Evolutionary conservation across 2,329 filamentous ascomycete genomes (phyloP).

Genomic region (Cadophora luteo-olivacea): DNA sequence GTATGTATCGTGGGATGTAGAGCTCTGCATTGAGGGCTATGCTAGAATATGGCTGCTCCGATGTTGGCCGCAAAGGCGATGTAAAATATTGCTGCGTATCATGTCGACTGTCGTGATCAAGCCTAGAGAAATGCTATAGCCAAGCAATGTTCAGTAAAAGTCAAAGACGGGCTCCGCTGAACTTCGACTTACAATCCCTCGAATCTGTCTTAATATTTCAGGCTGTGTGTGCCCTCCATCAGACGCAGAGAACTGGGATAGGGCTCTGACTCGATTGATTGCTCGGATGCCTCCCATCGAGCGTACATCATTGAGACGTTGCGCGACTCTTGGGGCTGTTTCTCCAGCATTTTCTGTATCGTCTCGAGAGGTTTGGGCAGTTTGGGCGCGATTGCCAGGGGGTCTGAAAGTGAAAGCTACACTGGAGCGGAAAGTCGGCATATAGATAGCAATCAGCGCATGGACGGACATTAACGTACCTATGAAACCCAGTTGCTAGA

Average conservation of each 20-base stretch:
- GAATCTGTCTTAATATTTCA: neutral
- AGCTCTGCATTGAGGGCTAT: too few relatives aligned
- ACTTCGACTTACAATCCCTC: neutral
- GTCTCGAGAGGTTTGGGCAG: neutral
- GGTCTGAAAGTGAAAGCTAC: constrained; percentile 6
- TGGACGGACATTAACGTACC: neutral
- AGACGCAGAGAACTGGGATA: constrained; percentile 7
- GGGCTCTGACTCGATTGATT: neutral
- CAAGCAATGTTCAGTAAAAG: neutral
- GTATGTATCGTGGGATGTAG: constrained; percentile 8
- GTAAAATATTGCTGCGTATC: constrained; percentile 16
- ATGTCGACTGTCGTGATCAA: neutral
- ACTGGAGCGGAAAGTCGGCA: neutral
- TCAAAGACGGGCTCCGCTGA: neutral
- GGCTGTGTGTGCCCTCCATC: constrained; percentile 16
- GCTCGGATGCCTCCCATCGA: neutral
- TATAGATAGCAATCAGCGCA: neutral
- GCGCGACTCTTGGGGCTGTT: neutral
- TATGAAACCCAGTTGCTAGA: constrained; percentile 12
- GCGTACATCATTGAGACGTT: neutral
- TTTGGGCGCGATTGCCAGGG: neutral
- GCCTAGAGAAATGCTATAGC: constrained; percentile 3
- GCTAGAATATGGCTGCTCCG: neutral
- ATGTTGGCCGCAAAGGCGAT: neutral
- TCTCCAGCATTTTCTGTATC: neutral